Percentiles rank a stretch among this genome's conserved stretches.
Evolutionary conservation across 2,329 filamentous ascomycete genomes (phyloP).

Genomic region (Zasmidium angulare): DNA sequence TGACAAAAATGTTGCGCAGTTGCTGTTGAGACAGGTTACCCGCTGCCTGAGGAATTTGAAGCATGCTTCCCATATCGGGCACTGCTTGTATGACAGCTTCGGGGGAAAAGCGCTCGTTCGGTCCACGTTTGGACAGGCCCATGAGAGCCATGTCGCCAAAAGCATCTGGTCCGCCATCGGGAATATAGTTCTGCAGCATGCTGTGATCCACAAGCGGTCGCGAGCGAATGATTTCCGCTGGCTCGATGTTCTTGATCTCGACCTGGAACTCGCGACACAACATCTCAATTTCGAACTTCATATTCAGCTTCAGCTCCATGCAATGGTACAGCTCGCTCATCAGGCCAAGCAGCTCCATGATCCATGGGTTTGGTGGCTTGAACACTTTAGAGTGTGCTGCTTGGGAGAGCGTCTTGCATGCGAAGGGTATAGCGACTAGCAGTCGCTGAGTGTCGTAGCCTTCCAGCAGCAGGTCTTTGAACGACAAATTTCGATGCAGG

Average conservation of each 20-base stretch:
- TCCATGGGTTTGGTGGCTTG: constrained; percentile 91
- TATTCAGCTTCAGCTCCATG: constrained; percentile 89
- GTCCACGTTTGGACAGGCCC: constrained; percentile 61
- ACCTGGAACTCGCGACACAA: constrained; percentile 88
- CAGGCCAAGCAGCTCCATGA: constrained; percentile 91
- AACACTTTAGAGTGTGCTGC: constrained; percentile 85
- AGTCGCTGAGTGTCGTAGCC: constrained; percentile 90
- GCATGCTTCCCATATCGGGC: constrained; percentile 76
- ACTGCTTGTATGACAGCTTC: constrained; percentile 76
- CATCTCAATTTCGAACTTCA: constrained; percentile 98
- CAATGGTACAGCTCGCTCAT: constrained; percentile 92
- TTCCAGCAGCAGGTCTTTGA: constrained; percentile 92
- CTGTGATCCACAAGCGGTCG: constrained; percentile 47
- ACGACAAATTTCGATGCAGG: constrained; percentile 93
- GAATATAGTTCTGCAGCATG: constrained; percentile 39
- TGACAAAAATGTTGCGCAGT: constrained; percentile 72
- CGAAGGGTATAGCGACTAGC: constrained; percentile 91
- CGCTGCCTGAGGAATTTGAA: constrained; percentile 75
- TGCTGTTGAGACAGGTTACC: constrained; percentile 71
- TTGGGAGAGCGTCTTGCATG: constrained; percentile 90
- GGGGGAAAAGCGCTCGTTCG: constrained; percentile 71
- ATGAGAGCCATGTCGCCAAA: constrained; percentile 79
- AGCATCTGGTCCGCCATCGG: constrained; percentile 61
- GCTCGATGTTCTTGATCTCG: constrained; percentile 89
- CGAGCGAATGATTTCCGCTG: constrained; percentile 81